Percentiles rank a stretch among this genome's conserved stretches.
Evolutionary conservation across 306 rosid species (phyloP).

Genomic region (Casuarina cunninghamiana): DNA sequence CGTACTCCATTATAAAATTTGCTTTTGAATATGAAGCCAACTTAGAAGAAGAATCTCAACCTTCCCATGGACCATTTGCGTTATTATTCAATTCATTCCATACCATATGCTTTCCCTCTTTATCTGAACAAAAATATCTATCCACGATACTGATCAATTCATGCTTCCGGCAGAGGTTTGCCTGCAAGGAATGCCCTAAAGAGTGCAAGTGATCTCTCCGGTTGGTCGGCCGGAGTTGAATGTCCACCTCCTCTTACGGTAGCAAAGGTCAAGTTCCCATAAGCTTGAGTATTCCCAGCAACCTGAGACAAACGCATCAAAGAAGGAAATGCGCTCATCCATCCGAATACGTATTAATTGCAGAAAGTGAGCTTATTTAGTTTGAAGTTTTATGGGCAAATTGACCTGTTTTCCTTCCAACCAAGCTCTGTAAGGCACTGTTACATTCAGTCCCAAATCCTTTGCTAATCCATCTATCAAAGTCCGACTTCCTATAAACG

Average conservation of each 20-base stretch:
- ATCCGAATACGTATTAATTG: not conserved
- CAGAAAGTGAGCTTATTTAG: not conserved
- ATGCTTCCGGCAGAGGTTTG: slow-evolving; percentile 29
- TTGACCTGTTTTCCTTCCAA: slow-evolving; percentile 40
- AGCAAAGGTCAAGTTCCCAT: slow-evolving; percentile 28
- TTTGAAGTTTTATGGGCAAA: too few species aligned
- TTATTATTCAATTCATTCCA: too few species aligned
- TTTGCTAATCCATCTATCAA: slow-evolving; percentile 41
- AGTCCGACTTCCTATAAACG: slow-evolving; percentile 44
- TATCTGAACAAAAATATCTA: too few species aligned
- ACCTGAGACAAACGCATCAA: slow-evolving; percentile 11
- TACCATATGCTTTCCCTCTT: too few species aligned
- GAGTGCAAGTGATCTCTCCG: slow-evolving; percentile 29
- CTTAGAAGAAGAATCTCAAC: too few species aligned
- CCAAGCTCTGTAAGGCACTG: slow-evolving; percentile 35
- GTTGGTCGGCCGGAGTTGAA: slow-evolving; percentile 18
- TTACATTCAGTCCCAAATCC: slow-evolving; percentile 25
- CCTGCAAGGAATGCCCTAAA: slow-evolving; percentile 29
- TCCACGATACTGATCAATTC: not conserved
- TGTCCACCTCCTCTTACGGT: slow-evolving; percentile 38
- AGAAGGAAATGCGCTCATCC: not conserved
- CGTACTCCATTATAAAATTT: too few species aligned
- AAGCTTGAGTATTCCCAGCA: slow-evolving; percentile 41
- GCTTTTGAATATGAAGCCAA: too few species aligned
- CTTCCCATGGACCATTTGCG: too few species aligned